A percentile compares a stretch with the other conserved stretches of the same genome.
phyloP scores from a whole-genome alignment of 2,329 filamentous ascomycete species.

The Sclerotiophoma versabilis region DNA sequence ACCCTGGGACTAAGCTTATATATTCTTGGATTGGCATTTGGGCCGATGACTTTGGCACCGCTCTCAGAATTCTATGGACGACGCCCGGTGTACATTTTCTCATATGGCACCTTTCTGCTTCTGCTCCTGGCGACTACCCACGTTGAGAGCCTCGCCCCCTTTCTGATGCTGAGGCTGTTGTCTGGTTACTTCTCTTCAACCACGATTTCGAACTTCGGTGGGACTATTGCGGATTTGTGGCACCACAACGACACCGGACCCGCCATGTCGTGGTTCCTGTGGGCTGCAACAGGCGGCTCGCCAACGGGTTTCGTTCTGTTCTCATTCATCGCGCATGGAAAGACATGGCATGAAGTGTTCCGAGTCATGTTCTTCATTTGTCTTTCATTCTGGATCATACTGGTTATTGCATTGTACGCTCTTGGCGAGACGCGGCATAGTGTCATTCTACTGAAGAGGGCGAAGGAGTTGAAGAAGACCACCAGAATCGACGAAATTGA shows the following conservation, averaged over 20 bases:
- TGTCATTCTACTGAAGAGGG: constrained; percentile 51
- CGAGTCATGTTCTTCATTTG: constrained; percentile 57
- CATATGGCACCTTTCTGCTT: constrained; percentile 53
- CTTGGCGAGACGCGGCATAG: constrained; percentile 56
- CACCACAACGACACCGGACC: constrained; percentile 52
- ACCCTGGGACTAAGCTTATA: constrained; percentile 57
- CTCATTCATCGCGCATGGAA: constrained; percentile 54
- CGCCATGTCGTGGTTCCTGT: constrained; percentile 54
- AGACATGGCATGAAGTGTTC: constrained; percentile 55
- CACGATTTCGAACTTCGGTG: constrained; percentile 52
- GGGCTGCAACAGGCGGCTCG: constrained; percentile 57
- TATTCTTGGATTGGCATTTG: constrained; percentile 55
- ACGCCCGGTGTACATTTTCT: constrained; percentile 53
- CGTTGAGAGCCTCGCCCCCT: constrained; percentile 51
- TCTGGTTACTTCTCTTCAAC: constrained; percentile 56
- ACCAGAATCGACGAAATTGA: constrained; percentile 38
- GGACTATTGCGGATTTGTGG: constrained; percentile 56
- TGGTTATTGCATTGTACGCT: constrained; percentile 47
- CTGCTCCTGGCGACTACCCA: constrained; percentile 55
- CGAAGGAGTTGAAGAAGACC: constrained; percentile 36
- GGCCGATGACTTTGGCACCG: constrained; percentile 46
- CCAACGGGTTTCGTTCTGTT: constrained; percentile 57
- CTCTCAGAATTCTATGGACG: constrained; percentile 53
- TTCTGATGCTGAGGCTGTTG: constrained; percentile 54
- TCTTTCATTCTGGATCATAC: constrained; percentile 53